phyloP scores from a whole-genome alignment of 208 protist species.

The Trypanosoma mega region DNA sequence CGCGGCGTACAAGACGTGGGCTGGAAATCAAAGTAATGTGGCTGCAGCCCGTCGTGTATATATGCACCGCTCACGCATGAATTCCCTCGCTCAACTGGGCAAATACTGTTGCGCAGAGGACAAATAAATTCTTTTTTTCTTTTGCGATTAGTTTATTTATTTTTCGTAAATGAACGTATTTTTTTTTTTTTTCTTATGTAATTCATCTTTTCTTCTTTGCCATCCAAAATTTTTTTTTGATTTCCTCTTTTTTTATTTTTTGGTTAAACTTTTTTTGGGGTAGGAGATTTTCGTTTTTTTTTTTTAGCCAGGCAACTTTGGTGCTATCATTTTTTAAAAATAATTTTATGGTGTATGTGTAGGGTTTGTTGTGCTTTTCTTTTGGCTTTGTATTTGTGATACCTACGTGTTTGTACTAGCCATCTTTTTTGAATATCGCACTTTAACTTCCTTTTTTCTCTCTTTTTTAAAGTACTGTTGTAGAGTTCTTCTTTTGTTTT shows the following conservation, averaged over 20 bases:
- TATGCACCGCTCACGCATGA: conserved; percentile 83
- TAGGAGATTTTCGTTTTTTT: neutral
- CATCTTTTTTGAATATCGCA: neutral
- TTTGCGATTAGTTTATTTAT: too few relatives aligned
- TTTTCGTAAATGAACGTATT: conserved; percentile 9
- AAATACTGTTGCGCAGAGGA: conserved; percentile 78
- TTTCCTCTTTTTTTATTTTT: neutral
- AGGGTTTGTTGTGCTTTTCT: conserved; percentile 12
- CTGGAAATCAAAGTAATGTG: conserved; percentile 81
- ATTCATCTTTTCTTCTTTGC: too few relatives aligned
- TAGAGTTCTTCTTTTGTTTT: conserved; percentile 14
- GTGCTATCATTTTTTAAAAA: conserved; percentile 13
- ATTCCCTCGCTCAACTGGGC: conserved; percentile 75
- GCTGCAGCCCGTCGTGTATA: conserved; percentile 46
- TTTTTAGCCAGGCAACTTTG: neutral
- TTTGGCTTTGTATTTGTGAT: conserved; percentile 2
- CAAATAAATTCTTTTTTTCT: too few relatives aligned
- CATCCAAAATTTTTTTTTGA: neutral
- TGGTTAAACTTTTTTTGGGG: neutral
- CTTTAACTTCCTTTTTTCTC: conserved; percentile 13
- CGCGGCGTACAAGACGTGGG: conserved; percentile 90
- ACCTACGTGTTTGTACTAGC: neutral
- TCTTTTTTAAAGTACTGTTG: conserved; percentile 8
- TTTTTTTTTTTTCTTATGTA: conserved; percentile 15
- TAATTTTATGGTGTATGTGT: conserved; percentile 13